Percentiles rank a stretch among this genome's conserved stretches.
Conservation (phyloP, 2,329 filamentous ascomycete genomes). For the Venturia oleaginea region DNA sequence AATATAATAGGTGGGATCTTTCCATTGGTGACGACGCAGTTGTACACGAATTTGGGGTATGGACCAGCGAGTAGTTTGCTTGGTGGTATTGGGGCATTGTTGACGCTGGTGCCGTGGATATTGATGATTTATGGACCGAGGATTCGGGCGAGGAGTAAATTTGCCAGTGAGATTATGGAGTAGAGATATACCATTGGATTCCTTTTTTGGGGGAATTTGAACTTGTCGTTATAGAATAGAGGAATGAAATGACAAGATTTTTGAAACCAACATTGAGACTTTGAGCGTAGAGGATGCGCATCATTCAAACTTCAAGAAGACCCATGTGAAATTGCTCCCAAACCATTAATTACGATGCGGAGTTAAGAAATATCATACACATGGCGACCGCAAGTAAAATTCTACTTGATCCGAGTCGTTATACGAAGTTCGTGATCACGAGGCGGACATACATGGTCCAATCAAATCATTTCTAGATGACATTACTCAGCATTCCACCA, state of each 20-base stretch:
- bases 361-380: too few relatives aligned
- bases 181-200: background rate
- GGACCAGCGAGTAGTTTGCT: slow-evolving; percentile 64
- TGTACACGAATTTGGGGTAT: slow-evolving; percentile 67
- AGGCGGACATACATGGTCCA: background rate
- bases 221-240: too few relatives aligned
- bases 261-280: too few relatives aligned
- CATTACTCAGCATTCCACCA: background rate
- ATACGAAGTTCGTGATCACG: too few relatives aligned
- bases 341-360: too few relatives aligned
- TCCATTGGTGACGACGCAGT: slow-evolving; percentile 61
- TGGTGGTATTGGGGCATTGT: slow-evolving; percentile 55
- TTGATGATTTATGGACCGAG: slow-evolving; percentile 67
- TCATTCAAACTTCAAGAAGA: too few relatives aligned
- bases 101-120: slow-evolving; percentile 83
- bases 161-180: slow-evolving; percentile 42
- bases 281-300: too few relatives aligned
- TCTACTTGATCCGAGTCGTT: too few relatives aligned
- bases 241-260: too few relatives aligned
- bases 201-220: too few relatives aligned
- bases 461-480: background rate
- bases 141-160: slow-evolving; percentile 67
- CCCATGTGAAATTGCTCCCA: too few relatives aligned
- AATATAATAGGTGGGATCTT: slow-evolving; percentile 78
- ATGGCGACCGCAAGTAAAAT: too few relatives aligned